Evolutionary conservation across 768 basidiomycete genomes (phyloP).

Genomic region (Lepiota subincarnata): DNA sequence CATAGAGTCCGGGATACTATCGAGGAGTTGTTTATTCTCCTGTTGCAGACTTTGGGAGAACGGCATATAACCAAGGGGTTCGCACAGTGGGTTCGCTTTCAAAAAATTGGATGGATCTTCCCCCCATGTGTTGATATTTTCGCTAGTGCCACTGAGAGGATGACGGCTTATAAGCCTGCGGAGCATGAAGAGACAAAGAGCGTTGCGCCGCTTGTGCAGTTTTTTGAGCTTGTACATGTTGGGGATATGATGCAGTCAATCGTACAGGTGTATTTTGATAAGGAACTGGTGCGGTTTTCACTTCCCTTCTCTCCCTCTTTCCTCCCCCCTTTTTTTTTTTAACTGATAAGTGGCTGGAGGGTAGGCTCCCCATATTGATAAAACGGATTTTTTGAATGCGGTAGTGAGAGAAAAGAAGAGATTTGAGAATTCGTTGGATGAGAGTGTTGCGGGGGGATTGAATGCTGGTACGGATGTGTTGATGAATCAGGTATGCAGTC

Average conservation of each 20-base stretch:
- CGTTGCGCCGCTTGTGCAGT: constrained; percentile 92
- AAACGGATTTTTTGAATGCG: constrained; percentile 87
- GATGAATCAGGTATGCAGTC: constrained; percentile 76
- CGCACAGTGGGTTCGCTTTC: constrained; percentile 45
- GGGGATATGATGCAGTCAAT: constrained; percentile 98
- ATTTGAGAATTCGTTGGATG: constrained; percentile 90
- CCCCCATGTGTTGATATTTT: not conserved
- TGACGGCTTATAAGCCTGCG: constrained; percentile 85
- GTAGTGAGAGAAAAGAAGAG: constrained; percentile 96
- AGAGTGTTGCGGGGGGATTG: constrained; percentile 87
- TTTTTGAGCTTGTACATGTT: constrained; percentile 95
- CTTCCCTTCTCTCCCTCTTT: too few relatives aligned
- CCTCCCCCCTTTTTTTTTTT: not conserved
- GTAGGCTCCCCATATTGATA: constrained; percentile 84
- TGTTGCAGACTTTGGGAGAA: constrained; percentile 73
- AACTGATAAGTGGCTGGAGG: not conserved
- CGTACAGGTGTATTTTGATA: constrained; percentile 98
- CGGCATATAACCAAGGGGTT: constrained; percentile 83
- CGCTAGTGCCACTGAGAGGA: constrained; percentile 78
- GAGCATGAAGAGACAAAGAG: constrained; percentile 78
- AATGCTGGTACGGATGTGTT: constrained; percentile 95
- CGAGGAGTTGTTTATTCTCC: constrained; percentile 87
- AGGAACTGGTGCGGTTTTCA: constrained; percentile 74
- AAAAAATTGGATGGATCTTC: constrained; percentile 11
- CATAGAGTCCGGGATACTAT: constrained; percentile 87